These are phyloP conservation scores for Boletus pseudopeckii DNA, from an alignment of 768 basidiomycete species.

Conservation along the genomic window DNA sequence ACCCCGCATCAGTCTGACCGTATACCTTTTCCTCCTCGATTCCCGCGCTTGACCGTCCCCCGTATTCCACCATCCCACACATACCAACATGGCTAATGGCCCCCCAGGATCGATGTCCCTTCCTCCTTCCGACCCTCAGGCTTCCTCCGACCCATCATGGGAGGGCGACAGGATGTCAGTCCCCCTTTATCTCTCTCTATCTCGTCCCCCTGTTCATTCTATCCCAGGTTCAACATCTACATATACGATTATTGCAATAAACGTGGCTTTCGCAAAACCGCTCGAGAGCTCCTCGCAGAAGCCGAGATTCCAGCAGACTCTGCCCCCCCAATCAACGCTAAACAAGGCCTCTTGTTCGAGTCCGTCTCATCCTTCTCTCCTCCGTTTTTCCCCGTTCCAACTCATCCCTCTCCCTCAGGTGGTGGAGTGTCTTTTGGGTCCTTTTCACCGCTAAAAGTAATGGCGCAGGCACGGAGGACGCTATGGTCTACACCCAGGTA, in stretches of 20 bases:
- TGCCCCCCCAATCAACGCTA: slow-evolving; percentile 75
- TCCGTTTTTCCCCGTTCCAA: neutral
- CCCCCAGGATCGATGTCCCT: slow-evolving; percentile 28
- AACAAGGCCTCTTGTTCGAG: slow-evolving; percentile 83
- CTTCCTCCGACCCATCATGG: slow-evolving; percentile 53
- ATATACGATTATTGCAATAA: slow-evolving; percentile 84
- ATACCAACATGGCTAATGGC: slow-evolving; percentile 18
- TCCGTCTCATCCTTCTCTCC: slow-evolving; percentile 33
- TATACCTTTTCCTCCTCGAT: slow-evolving; percentile 3
- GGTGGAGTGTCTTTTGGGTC: slow-evolving; percentile 91
- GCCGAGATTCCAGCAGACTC: slow-evolving; percentile 63
- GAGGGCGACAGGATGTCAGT: slow-evolving; percentile 83
- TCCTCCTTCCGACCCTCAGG: slow-evolving; percentile 6
- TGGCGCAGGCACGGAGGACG: slow-evolving; percentile 63
- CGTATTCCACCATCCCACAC: neutral
- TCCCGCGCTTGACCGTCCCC: neutral
- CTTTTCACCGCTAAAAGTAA: slow-evolving; percentile 79
- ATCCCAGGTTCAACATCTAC: slow-evolving; percentile 80
- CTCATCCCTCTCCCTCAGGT: slow-evolving; percentile 40
- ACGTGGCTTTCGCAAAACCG: slow-evolving; percentile 73
- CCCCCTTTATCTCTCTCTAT: slow-evolving; percentile 4
- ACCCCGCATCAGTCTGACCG: neutral
- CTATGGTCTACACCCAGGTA: slow-evolving; percentile 68
- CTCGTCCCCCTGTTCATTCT: slow-evolving; percentile 4
- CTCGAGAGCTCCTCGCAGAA: slow-evolving; percentile 60